Evolutionary conservation across 208 protist genomes (phyloP), one percentile per base, ranked within the genome.

Genomic region (Strigomonas culicis): DNA sequence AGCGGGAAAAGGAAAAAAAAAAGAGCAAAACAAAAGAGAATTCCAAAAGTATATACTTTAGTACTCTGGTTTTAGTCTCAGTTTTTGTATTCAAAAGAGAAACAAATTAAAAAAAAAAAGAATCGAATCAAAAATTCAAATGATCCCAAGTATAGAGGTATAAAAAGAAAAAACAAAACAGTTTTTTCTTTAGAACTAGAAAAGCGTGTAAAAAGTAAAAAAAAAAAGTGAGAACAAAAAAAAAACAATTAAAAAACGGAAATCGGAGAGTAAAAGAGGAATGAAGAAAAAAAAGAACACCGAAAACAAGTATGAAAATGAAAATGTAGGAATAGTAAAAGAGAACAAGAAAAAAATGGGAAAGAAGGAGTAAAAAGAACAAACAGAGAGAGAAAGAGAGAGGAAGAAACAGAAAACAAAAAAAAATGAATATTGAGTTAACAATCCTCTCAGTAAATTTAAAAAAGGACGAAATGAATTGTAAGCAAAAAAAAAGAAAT

Each of bases 301-400:
- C 36, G 13, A 13, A 17, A 41, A 41, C 6, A 41, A 41, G 6
- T 41, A 13, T 17, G 36, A 41, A 13, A 13, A 41, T 41, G 6
- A 13, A 41, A 6, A 17, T 41, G 36, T 41, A 41, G 13, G 6
- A 13, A 41, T 6, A 17, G 6, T 41, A 17, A 6, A 6, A 13
- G 8, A 41, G 36, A 41, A 17, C 6, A 41, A 41, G 8, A 17
- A 13, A 41, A 41, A 41, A 41, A 41, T 8, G n/a, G 52, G 13
- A 58, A 58, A 58, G 7, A 31, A 39, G 10, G 28, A 58, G 52
- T 8, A 36, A 15, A 58, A 58, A 31, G 32, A 51, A 24, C 7
- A 27, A 25, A 58, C 24, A 34, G 11, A 24, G 13, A 58, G 17
- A 39, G 31, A 31, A 22, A 36, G 17, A 27, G 7, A 19, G 13